Evolutionary conservation across 371 early-diverging fungal species (phyloP).

Genomic region (Catenaria anguillulae): DNA sequence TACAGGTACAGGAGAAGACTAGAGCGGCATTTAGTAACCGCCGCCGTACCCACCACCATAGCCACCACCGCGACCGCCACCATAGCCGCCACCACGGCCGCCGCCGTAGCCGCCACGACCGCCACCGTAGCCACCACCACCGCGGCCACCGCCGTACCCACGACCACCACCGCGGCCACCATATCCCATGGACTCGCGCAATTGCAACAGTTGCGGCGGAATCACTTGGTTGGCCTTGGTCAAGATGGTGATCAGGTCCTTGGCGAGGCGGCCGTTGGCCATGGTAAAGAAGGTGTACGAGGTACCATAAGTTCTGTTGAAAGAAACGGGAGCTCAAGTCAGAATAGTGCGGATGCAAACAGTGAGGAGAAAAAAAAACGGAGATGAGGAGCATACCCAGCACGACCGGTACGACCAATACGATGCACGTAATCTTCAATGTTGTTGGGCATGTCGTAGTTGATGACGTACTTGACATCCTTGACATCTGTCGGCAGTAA

Average conservation of each 20-base stretch:
- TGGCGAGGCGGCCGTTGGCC: conserved; percentile 78
- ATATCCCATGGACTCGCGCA: conserved; percentile 38
- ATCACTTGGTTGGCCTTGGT: conserved; percentile 89
- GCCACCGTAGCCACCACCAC: conserved; percentile 30
- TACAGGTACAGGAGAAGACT: too few relatives aligned
- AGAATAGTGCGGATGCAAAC: too few relatives aligned
- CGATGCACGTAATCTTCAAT: conserved; percentile 95
- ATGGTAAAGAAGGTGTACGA: conserved; percentile 93
- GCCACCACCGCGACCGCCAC: too few relatives aligned
- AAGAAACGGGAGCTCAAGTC: too few relatives aligned
- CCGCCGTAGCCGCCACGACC: conserved; percentile 25
- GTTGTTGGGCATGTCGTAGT: conserved; percentile 92
- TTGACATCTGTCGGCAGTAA: conserved; percentile 72
- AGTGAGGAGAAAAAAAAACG: too few relatives aligned
- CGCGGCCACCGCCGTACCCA: conserved; percentile 33
- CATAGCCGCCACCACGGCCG: conserved; percentile 6
- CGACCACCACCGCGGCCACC: conserved; percentile 23
- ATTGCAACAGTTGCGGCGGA: conserved; percentile 63
- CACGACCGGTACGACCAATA: conserved; percentile 99
- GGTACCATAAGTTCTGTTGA: conserved; percentile 80
- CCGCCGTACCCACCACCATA: too few relatives aligned
- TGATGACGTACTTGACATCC: conserved; percentile 66
- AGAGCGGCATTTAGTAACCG: too few relatives aligned
- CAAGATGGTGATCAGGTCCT: conserved; percentile 79
- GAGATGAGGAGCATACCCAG: too few relatives aligned